Percentiles rank a stretch among this genome's conserved stretches.
Evolutionary conservation across 148 eudicot species (phyloP).

Genomic region (Beta vulgaris): DNA sequence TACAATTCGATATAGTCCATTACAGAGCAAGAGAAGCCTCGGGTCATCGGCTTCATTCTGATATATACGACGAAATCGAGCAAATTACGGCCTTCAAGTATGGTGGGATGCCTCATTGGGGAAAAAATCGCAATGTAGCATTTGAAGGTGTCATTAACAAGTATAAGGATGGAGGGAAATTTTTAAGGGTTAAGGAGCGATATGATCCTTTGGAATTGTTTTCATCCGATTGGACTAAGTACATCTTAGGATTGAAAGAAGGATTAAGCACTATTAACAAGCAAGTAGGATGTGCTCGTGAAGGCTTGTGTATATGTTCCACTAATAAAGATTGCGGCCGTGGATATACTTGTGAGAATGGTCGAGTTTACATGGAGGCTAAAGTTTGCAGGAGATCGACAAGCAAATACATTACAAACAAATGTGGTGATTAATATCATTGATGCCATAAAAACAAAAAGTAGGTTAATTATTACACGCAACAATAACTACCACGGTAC

Average conservation of each 20-base stretch:
- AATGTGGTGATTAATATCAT: no score
- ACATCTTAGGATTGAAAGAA: not conserved
- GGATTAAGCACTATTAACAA: no score
- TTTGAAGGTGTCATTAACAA: slow-evolving; percentile 10
- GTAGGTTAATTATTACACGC: no score
- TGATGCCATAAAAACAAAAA: no score
- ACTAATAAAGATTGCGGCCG: not conserved
- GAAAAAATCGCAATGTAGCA: slow-evolving; percentile 10
- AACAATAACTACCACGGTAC: no score
- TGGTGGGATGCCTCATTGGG: slow-evolving; percentile 17
- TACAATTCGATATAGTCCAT: slow-evolving; percentile 5
- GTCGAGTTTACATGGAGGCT: not conserved
- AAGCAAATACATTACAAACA: no score
- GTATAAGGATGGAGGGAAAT: slow-evolving; percentile 8
- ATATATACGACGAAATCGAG: slow-evolving; percentile 6
- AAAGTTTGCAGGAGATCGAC: not conserved
- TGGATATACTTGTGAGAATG: not conserved
- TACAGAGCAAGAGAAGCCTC: not conserved
- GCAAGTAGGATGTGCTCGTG: slow-evolving; percentile 9
- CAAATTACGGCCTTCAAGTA: slow-evolving; percentile 12
- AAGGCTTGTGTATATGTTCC: slow-evolving; percentile 14
- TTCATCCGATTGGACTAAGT: slow-evolving; percentile 18
- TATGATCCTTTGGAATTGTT: slow-evolving; percentile 13
- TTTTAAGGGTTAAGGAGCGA: not conserved
- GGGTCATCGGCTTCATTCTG: not conserved